Conservation (phyloP, 1,139 yeast species). For the Pichia sp. region DNA sequence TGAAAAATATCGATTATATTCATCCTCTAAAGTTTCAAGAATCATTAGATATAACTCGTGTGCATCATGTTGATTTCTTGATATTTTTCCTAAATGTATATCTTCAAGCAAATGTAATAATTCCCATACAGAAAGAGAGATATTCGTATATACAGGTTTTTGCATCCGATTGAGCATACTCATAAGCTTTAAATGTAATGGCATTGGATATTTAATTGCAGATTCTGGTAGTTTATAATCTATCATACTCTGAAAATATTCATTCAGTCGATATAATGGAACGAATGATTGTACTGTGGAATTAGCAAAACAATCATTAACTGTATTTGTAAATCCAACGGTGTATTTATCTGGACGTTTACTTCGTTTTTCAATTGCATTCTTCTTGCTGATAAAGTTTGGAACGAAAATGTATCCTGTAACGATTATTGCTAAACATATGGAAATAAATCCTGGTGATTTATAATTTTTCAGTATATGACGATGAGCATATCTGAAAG, state of each 20-base stretch:
- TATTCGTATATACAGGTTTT: slow-evolving; percentile 50
- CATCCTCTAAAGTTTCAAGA: slow-evolving; percentile 71
- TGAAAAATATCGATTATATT: slow-evolving; percentile 43
- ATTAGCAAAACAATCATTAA: slow-evolving; percentile 91
- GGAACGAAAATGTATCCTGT: not conserved
- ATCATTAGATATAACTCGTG: slow-evolving; percentile 83
- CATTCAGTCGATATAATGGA: slow-evolving; percentile 56
- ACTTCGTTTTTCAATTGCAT: slow-evolving; percentile 17
- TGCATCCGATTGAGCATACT: slow-evolving; percentile 53
- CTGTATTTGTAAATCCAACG: slow-evolving; percentile 73
- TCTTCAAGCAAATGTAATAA: slow-evolving; percentile 64
- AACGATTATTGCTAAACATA: no score
- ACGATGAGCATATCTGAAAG: no score
- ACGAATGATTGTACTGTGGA: slow-evolving; percentile 84
- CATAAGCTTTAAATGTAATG: slow-evolving; percentile 54
- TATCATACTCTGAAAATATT: slow-evolving; percentile 47
- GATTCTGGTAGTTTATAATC: slow-evolving; percentile 4
- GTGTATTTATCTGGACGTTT: slow-evolving; percentile 70
- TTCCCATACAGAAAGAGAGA: slow-evolving; percentile 71
- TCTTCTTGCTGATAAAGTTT: not conserved
- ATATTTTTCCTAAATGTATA: slow-evolving; percentile 72
- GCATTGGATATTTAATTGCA: slow-evolving; percentile 31
- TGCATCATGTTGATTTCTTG: slow-evolving; percentile 87
- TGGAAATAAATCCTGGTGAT: no score
- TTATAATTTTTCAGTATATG: no score